A percentile compares a stretch with the other conserved stretches of the same genome.
Conservation (phyloP, 495 filamentous ascomycete species). For the Penicillium crystallinum region DNA sequence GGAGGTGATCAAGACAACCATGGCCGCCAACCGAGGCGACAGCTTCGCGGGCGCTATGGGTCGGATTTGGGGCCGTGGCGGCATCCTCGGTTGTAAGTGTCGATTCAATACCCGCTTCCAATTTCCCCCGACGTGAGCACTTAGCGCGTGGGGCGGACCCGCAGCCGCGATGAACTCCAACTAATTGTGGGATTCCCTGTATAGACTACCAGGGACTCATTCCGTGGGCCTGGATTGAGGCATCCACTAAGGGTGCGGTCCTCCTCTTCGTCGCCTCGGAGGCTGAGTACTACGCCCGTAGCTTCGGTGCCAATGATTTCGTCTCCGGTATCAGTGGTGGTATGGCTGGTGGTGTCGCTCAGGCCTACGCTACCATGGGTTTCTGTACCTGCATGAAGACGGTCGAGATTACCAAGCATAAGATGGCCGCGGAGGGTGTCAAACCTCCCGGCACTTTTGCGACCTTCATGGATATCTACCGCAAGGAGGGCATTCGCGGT, state of each 20-base stretch:
- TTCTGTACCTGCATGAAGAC: slow-evolving; percentile 99
- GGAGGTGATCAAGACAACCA: slow-evolving; percentile 98
- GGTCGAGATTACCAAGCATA: slow-evolving; percentile 98
- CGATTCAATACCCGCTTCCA: slow-evolving; percentile 5
- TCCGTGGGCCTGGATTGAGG: slow-evolving; percentile 99
- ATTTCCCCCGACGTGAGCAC: slow-evolving; percentile 19
- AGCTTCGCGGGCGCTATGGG: slow-evolving; percentile 74
- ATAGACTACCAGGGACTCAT: slow-evolving; percentile 98
- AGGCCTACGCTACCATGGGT: slow-evolving; percentile 98
- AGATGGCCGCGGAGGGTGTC: slow-evolving; percentile 75
- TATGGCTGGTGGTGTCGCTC: slow-evolving; percentile 90
- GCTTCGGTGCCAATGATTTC: slow-evolving; percentile 79
- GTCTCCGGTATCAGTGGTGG: slow-evolving; percentile 83
- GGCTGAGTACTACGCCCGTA: slow-evolving; percentile 86
- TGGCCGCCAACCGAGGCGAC: slow-evolving; percentile 93
- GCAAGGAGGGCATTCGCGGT: slow-evolving; percentile 85
- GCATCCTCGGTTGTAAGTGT: slow-evolving; percentile 88
- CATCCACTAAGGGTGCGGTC: slow-evolving; percentile 97
- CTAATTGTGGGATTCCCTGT: slow-evolving; percentile 12
- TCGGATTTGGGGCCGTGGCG: slow-evolving; percentile 91
- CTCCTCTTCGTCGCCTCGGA: slow-evolving; percentile 98
- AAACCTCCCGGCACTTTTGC: slow-evolving; percentile 83
- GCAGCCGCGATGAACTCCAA: neutral
- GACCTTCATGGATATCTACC: slow-evolving; percentile 97
- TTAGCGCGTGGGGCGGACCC: slow-evolving; percentile 14